Base-by-base conservation (phyloP, 2,329 filamentous ascomycete genomes). In the Sarocladiaceae sp. region DNA sequence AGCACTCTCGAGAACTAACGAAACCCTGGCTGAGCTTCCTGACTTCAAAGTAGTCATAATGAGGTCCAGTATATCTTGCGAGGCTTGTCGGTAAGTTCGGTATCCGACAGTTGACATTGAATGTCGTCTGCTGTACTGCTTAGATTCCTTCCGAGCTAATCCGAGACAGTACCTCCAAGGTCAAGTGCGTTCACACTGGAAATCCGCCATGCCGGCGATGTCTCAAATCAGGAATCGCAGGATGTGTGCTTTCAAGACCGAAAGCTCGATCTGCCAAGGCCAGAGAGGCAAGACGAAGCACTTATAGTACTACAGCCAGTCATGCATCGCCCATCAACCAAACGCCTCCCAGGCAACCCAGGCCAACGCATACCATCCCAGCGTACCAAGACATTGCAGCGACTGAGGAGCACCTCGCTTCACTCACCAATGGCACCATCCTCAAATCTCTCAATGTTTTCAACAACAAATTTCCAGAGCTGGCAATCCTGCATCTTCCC, bases 21-120 rank as follows among this genome's bases (percentile, higher is more conserved):
- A 39, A 31, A n/a, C 3, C 20, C n/a, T n/a, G n/a, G n/a, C n/a
- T n/a, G n/a, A n/a, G n/a, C n/a, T n/a, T n/a, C n/a, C n/a, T n/a
- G n/a, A n/a, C n/a, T n/a, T n/a, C n/a, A n/a, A n/a, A n/a, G n/a
- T n/a, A 41, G 3, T 13, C 19, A 45, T 12, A 20, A 63, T 64
- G 61, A 49, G 61, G 1, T 61, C 61, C 18, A 64, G 60, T 46
- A 29, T 64, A 16, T 64, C 60, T 2, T 64, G 60, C 48, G 60
- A 63, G 26, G 49, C 50, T 26, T 64, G 61, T 43, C 51, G 61
- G 61, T 61, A 48, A 49, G 55, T 50, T 4, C 13, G n/a, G n/a
- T n/a, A n/a, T n/a, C n/a, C n/a, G n/a, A n/a, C n/a, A n/a, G n/a
- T n/a, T n/a, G n/a, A n/a, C n/a, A n/a, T 20, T 29, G 6, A 23